These are phyloP conservation scores for Spencermartinsiella europaea DNA, from an alignment of 805 yeast genomes.

Conservation along the genomic window DNA sequence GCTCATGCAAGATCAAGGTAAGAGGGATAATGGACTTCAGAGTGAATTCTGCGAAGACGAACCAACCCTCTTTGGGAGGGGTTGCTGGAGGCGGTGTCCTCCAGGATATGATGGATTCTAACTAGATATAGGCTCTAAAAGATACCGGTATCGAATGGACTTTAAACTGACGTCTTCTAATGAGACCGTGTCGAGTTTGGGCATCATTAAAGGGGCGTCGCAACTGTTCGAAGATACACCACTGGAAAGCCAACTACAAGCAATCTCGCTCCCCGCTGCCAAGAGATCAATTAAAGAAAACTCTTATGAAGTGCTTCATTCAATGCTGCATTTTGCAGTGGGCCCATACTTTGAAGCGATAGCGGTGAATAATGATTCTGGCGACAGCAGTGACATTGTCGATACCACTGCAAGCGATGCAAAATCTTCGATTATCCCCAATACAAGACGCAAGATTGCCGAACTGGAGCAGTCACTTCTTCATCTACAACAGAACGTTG, in stretches of 20 bases:
- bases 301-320: slow-evolving; percentile 49
- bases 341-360: slow-evolving; percentile 61
- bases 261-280: slow-evolving; percentile 31
- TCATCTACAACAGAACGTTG: slow-evolving; percentile 61
- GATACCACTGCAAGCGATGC: slow-evolving; percentile 2
- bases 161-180: slow-evolving; percentile 8
- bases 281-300: slow-evolving; percentile 11
- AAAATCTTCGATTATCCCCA: slow-evolving; percentile 32
- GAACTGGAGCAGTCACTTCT: slow-evolving; percentile 65
- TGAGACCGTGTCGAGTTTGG: slow-evolving; percentile 19
- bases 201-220: slow-evolving; percentile 22
- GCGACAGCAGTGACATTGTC: slow-evolving; percentile 11
- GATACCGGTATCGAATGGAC: slow-evolving; percentile 13
- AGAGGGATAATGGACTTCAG: background rate
- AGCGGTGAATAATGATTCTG: slow-evolving; percentile 8
- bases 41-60: too few species aligned
- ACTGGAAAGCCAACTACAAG: slow-evolving; percentile 31
- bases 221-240: slow-evolving; percentile 13
- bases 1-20: background rate
- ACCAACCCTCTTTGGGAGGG: too few species aligned
- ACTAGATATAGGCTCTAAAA: background rate
- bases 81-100: background rate
- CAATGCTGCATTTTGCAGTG: slow-evolving; percentile 58
- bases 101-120: background rate
- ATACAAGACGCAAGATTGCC: slow-evolving; percentile 56